Evolutionary conservation across 495 filamentous ascomycete species (phyloP).

Genomic region (Aspergillus avenaceus): DNA sequence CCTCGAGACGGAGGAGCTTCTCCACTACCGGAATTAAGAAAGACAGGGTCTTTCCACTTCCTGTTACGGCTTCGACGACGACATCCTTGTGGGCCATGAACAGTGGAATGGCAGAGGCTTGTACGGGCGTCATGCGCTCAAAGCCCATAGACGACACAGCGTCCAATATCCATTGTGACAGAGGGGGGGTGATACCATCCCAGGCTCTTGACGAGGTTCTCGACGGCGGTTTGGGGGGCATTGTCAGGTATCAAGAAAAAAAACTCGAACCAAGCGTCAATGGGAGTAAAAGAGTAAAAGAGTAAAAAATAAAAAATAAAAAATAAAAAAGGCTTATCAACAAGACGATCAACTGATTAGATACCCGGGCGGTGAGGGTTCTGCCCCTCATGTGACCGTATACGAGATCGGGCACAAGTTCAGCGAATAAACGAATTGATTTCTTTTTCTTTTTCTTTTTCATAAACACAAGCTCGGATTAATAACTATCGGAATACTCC

Average conservation of each 20-base stretch:
- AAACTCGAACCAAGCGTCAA: too few species aligned
- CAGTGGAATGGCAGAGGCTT: slow-evolving; percentile 87
- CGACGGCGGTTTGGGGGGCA: slow-evolving; percentile 38
- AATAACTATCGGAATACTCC: not conserved
- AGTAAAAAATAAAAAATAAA: slow-evolving; percentile 1
- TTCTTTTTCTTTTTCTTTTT: slow-evolving; percentile 3
- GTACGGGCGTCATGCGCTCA: slow-evolving; percentile 84
- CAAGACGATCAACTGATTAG: slow-evolving; percentile 17
- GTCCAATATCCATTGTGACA: slow-evolving; percentile 90
- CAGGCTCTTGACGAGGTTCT: slow-evolving; percentile 58
- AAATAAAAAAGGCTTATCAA: slow-evolving; percentile 9
- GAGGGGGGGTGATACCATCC: slow-evolving; percentile 68
- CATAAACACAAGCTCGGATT: too few species aligned
- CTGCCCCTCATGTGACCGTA: slow-evolving; percentile 12
- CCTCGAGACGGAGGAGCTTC: slow-evolving; percentile 68
- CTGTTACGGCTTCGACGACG: slow-evolving; percentile 94
- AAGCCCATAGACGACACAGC: slow-evolving; percentile 84
- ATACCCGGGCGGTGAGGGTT: slow-evolving; percentile 21
- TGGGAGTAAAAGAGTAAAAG: too few species aligned
- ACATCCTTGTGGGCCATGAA: slow-evolving; percentile 95
- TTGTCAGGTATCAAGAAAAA: slow-evolving; percentile 4
- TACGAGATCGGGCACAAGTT: slow-evolving; percentile 10
- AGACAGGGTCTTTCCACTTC: slow-evolving; percentile 89
- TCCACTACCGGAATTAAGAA: slow-evolving; percentile 89
- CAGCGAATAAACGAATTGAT: not conserved